Percentiles rank a stretch among this genome's conserved stretches.
phyloP scores from a whole-genome alignment of 208 protist species.

The Lotmaria passim region DNA sequence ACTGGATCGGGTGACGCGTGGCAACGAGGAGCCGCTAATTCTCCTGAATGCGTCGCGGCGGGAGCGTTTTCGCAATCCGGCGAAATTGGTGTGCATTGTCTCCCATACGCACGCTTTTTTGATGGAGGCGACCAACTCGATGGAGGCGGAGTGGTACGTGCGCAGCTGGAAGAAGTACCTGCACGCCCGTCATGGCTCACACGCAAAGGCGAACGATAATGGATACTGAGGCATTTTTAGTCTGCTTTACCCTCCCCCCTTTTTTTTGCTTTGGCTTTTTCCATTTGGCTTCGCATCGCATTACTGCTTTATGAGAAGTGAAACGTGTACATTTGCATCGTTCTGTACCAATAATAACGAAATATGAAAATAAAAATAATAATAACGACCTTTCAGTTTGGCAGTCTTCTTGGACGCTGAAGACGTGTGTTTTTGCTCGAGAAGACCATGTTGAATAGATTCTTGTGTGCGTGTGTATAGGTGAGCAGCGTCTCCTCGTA shows the following conservation, averaged over 20 bases:
- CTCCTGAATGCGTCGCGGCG: constrained; percentile 23
- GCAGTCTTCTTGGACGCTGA: no score
- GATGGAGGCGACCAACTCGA: constrained; percentile 42
- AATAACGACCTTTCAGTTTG: no score
- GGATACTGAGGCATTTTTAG: constrained; percentile 2
- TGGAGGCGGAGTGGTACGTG: constrained; percentile 49
- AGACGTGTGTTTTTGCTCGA: no score
- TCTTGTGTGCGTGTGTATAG: no score
- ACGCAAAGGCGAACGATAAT: not conserved
- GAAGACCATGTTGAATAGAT: no score
- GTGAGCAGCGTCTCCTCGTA: no score
- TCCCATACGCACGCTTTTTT: constrained; percentile 60
- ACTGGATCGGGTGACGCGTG: constrained; percentile 53
- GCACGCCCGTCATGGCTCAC: not conserved
- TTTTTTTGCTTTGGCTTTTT: not conserved
- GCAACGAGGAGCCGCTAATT: constrained; percentile 52
- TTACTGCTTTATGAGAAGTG: not conserved
- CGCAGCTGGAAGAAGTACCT: constrained; percentile 29
- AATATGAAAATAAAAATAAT: no score
- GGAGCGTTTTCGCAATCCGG: constrained; percentile 36
- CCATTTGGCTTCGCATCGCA: no score
- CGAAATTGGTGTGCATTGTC: constrained; percentile 54
- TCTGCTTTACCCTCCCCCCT: not conserved
- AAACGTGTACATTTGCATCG: constrained; percentile 1
- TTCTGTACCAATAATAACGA: no score